Conservation (phyloP, 1,139 yeast genomes). For the Kluyveromyces sp. region DNA sequence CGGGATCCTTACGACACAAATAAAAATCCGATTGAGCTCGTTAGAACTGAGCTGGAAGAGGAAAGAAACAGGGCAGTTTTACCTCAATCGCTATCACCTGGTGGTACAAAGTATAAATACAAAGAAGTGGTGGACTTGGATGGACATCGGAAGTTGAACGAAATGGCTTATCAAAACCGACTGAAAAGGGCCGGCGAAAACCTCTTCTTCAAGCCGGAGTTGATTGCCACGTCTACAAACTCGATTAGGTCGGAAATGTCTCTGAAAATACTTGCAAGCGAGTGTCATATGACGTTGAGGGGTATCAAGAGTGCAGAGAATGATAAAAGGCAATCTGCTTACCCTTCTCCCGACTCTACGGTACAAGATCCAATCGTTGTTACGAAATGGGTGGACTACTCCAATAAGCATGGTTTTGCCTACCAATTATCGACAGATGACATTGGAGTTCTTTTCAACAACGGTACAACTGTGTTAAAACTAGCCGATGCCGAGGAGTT, state of each 20-base stretch:
- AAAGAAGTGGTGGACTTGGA: slow-evolving; percentile 50
- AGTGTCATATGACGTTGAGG: slow-evolving; percentile 38
- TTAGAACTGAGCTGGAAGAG: slow-evolving; percentile 62
- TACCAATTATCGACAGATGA: slow-evolving; percentile 87
- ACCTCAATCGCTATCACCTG: slow-evolving; percentile 88
- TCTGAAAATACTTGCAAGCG: slow-evolving; percentile 37
- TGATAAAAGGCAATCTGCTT: slow-evolving; percentile 36
- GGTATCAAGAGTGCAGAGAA: slow-evolving; percentile 40
- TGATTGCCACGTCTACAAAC: slow-evolving; percentile 30
- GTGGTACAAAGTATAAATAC: slow-evolving; percentile 82
- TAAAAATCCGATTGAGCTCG: slow-evolving; percentile 62
- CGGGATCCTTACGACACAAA: slow-evolving; percentile 5
- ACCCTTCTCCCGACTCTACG: slow-evolving; percentile 29
- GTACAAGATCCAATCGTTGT: slow-evolving; percentile 65
- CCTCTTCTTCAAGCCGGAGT: slow-evolving; percentile 23
- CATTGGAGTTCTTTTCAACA: slow-evolving; percentile 87
- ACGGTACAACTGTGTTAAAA: slow-evolving; percentile 71
- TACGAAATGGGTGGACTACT: slow-evolving; percentile 97
- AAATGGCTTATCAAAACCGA: slow-evolving; percentile 31
- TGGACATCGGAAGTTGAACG: slow-evolving; percentile 29
- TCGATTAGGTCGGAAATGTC: slow-evolving; percentile 32
- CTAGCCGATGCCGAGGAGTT: slow-evolving; percentile 57
- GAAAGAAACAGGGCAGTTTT: slow-evolving; percentile 64
- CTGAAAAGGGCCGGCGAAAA: slow-evolving; percentile 32
- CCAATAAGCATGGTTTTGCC: slow-evolving; percentile 92